Percentiles rank a stretch among this genome's conserved stretches.
These are phyloP conservation scores for Fusarium brevicatenulatum DNA, from an alignment of 2,329 filamentous ascomycete genomes.

Conservation along the genomic window DNA sequence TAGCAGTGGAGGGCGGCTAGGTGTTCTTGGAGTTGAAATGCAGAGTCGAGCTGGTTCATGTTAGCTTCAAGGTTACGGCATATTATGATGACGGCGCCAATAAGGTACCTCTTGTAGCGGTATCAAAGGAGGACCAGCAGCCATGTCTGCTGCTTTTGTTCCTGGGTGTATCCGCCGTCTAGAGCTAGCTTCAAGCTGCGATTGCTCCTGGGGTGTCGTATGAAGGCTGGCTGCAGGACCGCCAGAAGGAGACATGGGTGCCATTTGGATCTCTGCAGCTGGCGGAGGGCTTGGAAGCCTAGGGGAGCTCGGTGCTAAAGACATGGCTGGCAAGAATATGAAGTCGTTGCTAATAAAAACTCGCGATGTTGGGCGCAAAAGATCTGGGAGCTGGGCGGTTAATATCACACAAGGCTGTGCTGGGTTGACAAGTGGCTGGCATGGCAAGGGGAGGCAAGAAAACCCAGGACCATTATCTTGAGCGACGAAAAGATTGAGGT, in stretches of 20 bases:
- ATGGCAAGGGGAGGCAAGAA: neutral
- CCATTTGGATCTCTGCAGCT: constrained; percentile 92
- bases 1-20: constrained; percentile 90
- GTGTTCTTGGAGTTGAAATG: constrained; percentile 97
- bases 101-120: constrained; percentile 78
- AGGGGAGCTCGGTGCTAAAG: constrained; percentile 79
- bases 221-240: constrained; percentile 63
- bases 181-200: constrained; percentile 75
- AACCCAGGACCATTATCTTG: neutral
- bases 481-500: neutral
- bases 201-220: constrained; percentile 71
- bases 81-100: constrained; percentile 11
- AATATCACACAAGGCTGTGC: constrained; percentile 30
- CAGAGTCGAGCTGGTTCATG: constrained; percentile 82
- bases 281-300: constrained; percentile 95
- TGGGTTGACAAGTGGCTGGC: constrained; percentile 27
- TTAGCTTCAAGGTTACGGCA: constrained; percentile 18
- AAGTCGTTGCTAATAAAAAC: constrained; percentile 13
- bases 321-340: constrained; percentile 54
- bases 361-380: constrained; percentile 27
- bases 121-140: constrained; percentile 87
- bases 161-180: constrained; percentile 90
- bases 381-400: constrained; percentile 23
- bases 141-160: constrained; percentile 92
- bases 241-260: constrained; percentile 77